Conservation (phyloP, 2,329 filamentous ascomycete species). For the Colletotrichum sp. region DNA sequence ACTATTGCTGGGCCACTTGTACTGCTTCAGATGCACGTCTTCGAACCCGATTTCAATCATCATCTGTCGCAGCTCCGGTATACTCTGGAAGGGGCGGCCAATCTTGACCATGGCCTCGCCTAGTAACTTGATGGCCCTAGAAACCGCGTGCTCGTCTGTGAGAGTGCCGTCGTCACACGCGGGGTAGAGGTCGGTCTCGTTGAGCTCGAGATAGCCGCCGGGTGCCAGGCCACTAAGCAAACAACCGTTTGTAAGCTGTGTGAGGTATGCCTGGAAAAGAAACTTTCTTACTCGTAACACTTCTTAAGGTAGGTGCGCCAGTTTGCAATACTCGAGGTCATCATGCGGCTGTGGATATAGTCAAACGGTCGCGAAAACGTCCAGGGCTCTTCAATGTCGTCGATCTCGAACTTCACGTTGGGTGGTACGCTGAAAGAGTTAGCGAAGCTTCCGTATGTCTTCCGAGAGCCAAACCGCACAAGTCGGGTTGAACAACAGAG, state of each 20-base stretch:
- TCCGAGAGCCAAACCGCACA: conserved; percentile 3
- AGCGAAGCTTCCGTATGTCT: not conserved
- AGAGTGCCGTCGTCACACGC: conserved; percentile 32
- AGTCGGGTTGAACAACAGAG: conserved; percentile 33
- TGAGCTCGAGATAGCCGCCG: conserved; percentile 36
- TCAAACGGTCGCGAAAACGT: conserved; percentile 32
- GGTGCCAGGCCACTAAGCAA: conserved; percentile 26
- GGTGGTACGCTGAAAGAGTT: conserved; percentile 24
- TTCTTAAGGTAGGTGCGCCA: conserved; percentile 24
- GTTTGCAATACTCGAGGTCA: conserved; percentile 28
- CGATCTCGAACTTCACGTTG: conserved; percentile 47
- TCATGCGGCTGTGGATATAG: conserved; percentile 33
- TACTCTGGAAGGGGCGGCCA: conserved; percentile 35
- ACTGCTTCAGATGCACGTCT: conserved; percentile 50
- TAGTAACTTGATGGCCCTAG: not conserved
- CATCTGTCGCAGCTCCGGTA: conserved; percentile 40
- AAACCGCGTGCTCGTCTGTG: conserved; percentile 26
- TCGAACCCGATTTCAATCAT: conserved; percentile 48
- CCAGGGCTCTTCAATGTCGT: conserved; percentile 37
- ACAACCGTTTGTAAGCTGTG: not conserved
- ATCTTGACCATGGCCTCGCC: conserved; percentile 26
- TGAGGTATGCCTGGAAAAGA: too few relatives aligned
- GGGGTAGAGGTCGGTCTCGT: conserved; percentile 37
- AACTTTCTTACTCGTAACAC: conserved; percentile 15
- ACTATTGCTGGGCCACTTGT: conserved; percentile 52